Conservation (phyloP, 2,329 filamentous ascomycete species). For the Aspergillus felis region DNA sequence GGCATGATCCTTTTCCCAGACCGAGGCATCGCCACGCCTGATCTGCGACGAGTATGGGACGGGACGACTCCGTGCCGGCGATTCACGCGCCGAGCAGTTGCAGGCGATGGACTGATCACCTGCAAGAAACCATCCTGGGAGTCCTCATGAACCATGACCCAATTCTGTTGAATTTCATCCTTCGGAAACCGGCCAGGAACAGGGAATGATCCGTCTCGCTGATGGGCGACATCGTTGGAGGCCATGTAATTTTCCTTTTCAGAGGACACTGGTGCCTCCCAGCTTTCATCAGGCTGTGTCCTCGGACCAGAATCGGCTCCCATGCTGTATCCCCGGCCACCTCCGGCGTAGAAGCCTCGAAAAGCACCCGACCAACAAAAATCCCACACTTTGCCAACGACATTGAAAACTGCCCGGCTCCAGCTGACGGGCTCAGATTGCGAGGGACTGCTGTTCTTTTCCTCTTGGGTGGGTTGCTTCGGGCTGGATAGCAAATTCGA, state of each 20-base stretch:
- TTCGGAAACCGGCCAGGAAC: constrained; percentile 54
- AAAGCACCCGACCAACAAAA: constrained; percentile 74
- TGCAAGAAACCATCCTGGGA: constrained; percentile 13
- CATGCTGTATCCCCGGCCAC: constrained; percentile 67
- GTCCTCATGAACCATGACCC: constrained; percentile 60
- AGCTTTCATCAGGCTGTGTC: constrained; percentile 19
- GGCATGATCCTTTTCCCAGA: constrained; percentile 20
- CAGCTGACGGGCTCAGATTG: constrained; percentile 27
- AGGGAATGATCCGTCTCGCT: constrained; percentile 35
- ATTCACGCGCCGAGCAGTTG: constrained; percentile 20
- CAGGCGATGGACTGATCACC: constrained; percentile 12
- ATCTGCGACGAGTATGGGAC: constrained; percentile 21
- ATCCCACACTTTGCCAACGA: constrained; percentile 69
- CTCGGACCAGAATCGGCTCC: constrained; percentile 21
- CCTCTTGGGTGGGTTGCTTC: constrained; percentile 10
- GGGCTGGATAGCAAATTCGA: constrained; percentile 13
- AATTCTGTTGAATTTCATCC: constrained; percentile 59
- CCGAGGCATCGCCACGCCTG: constrained; percentile 21
- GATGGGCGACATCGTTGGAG: constrained; percentile 1
- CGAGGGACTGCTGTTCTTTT: constrained; percentile 7
- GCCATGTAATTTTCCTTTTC: constrained; percentile 25
- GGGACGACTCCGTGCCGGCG: constrained; percentile 17
- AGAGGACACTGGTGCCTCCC: constrained; percentile 25
- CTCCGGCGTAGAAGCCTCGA: constrained; percentile 80
- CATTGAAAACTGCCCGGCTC: constrained; percentile 40